Percentiles rank a stretch among this genome's conserved stretches.
Conservation (phyloP, 441 rosid genomes). For the Eutrema salsugineum region DNA sequence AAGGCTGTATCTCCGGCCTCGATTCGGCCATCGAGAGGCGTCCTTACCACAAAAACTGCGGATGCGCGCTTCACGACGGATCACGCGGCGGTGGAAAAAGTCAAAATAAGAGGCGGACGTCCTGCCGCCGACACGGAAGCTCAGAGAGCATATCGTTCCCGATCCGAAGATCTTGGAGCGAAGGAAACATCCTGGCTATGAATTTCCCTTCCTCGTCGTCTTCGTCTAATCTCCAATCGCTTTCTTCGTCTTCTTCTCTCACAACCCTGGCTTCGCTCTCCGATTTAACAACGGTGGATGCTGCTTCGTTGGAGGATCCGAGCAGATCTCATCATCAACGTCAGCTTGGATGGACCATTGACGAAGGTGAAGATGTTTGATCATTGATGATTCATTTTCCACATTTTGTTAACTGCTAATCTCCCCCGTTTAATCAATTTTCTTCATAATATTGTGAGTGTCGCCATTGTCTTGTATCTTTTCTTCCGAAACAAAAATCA, state of each 20-base stretch:
- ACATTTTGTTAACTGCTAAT: conserved; percentile 9
- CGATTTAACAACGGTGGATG: conserved; percentile 3
- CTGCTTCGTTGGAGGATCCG: neutral
- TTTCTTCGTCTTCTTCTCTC: conserved; percentile 28
- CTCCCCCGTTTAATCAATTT: neutral
- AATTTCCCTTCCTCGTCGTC: conserved; percentile 37
- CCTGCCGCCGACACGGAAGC: conserved; percentile 29
- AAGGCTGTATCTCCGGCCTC: conserved; percentile 47
- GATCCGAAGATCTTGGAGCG: conserved; percentile 56
- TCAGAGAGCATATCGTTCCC: conserved; percentile 52
- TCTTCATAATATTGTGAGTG: neutral
- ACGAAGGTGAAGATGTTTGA: conserved; percentile 10
- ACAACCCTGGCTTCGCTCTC: conserved; percentile 9
- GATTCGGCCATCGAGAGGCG: conserved; percentile 51
- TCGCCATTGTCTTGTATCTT: neutral
- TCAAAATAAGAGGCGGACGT: neutral
- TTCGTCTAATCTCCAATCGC: conserved; percentile 36
- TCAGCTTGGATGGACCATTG: conserved; percentile 23
- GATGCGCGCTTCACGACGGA: conserved; percentile 59
- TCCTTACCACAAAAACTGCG: conserved; percentile 69
- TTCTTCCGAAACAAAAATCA: neutral
- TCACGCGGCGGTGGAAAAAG: conserved; percentile 24
- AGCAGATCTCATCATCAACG: conserved; percentile 3
- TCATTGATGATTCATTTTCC: conserved; percentile 5
- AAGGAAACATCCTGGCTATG: conserved; percentile 44